Conservation (phyloP, 2,329 filamentous ascomycete species). For the Passalora sequoiae region DNA sequence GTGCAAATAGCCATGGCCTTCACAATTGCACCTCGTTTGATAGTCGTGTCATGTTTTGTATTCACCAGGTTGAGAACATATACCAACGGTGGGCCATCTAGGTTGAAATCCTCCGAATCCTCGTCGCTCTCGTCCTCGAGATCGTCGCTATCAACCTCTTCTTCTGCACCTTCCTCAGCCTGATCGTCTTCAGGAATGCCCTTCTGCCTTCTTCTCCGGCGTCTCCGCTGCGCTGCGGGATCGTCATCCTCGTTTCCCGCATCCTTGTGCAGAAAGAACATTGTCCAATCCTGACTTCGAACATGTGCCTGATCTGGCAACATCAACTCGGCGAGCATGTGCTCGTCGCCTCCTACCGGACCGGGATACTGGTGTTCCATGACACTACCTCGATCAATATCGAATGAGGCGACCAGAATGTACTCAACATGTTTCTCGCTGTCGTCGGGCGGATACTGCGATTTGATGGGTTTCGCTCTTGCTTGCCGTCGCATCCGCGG, state of each 20-base stretch:
- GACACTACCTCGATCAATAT: slow-evolving; percentile 89
- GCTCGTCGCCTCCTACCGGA: slow-evolving; percentile 91
- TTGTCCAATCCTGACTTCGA: slow-evolving; percentile 95
- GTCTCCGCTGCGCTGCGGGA: slow-evolving; percentile 52
- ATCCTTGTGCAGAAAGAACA: slow-evolving; percentile 98
- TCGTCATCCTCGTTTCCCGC: slow-evolving; percentile 76
- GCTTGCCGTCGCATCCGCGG: slow-evolving; percentile 10
- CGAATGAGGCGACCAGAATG: slow-evolving; percentile 93
- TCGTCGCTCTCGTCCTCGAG: slow-evolving; percentile 41
- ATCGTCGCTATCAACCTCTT: slow-evolving; percentile 48
- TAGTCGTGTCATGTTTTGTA: slow-evolving; percentile 90
- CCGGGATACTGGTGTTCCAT: slow-evolving; percentile 99
- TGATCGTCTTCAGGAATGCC: slow-evolving; percentile 41
- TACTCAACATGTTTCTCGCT: slow-evolving; percentile 93
- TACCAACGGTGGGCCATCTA: slow-evolving; percentile 84
- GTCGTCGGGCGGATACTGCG: slow-evolving; percentile 46
- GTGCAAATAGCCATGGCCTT: slow-evolving; percentile 99
- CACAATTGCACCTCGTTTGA: slow-evolving; percentile 86
- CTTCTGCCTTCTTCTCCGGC: slow-evolving; percentile 34
- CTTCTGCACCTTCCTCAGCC: slow-evolving; percentile 45
- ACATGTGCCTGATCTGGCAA: slow-evolving; percentile 93
- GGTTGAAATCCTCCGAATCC: slow-evolving; percentile 49
- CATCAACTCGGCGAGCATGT: slow-evolving; percentile 98
- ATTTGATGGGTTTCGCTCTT: slow-evolving; percentile 34
- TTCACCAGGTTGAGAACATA: slow-evolving; percentile 98